Base-by-base conservation (phyloP, 2,329 filamentous ascomycete genomes). In the Aquanectria penicillioides region DNA sequence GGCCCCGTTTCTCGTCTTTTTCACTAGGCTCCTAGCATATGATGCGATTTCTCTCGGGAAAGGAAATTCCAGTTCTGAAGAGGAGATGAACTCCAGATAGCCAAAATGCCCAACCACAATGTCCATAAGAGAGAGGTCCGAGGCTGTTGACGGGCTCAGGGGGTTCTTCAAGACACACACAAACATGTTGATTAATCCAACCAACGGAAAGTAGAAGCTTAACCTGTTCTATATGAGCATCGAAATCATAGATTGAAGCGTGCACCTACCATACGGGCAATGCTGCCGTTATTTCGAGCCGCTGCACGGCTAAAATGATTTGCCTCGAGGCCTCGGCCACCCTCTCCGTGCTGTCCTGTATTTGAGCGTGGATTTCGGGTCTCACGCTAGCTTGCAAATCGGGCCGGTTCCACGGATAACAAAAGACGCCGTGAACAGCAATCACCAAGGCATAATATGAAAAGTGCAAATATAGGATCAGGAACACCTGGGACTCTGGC, bases 51-150 rank as follows among this genome's bases (percentile, higher is more conserved):
- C 49, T 11, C 49, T 28, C 5, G 51, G 51, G 22, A 47, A 54
- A 1, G 51, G 40, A 12, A 54, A 54, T n/a, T 38, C 40, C 11
- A 53, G 28, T 5, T 44, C 38, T 5, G 49, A 53, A 6, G 51
- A 54, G 7, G 51, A 54, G 10, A 54, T 37, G 7, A 54, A 47
- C 22, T 54, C 51, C 8, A 53, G 25, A 13, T 53, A 53, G 6
- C 51, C 51, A 10, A 54, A 54, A 36, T 54, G 41, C 2, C 51
- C 51, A 1, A 54, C 41, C 2, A 54, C 41, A 5, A 44, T 46
- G n/a, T 54, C 51, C 40, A 54, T 46, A 4, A 54, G 18, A 23
- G 51, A 47, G 8, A 54, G 23, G 11, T 54, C 51, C 4, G 51
- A 47, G 17, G 38, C 31, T 6, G 33, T 15, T 8, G 51, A 29